Conservation (phyloP, 164 flowering plant genomes). For the Sextonia rubra region DNA sequence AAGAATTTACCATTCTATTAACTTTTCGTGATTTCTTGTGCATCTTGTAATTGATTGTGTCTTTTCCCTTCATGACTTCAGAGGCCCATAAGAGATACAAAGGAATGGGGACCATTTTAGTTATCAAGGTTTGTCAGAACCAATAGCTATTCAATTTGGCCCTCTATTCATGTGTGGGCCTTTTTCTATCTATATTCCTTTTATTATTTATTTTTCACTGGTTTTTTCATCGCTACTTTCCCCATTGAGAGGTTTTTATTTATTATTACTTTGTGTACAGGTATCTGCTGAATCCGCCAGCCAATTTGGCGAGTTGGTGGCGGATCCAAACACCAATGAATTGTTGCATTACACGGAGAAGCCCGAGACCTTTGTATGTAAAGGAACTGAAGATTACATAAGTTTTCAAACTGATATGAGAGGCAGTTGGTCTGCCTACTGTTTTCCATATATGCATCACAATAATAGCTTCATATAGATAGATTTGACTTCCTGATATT, state of each 20-base stretch:
- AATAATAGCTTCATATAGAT: conserved; percentile 2
- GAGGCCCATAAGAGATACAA: conserved; percentile 85
- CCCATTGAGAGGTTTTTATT: background rate
- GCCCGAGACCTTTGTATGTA: conserved; percentile 96
- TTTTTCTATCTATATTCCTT: background rate
- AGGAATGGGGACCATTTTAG: conserved; percentile 93
- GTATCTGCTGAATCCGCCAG: conserved; percentile 94
- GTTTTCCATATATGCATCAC: background rate
- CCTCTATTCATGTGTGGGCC: background rate
- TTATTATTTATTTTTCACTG: background rate
- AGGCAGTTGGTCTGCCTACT: background rate
- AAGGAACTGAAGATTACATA: background rate
- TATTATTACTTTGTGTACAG: conserved; percentile 27
- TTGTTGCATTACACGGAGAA: conserved; percentile 92
- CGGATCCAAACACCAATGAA: conserved; percentile 86
- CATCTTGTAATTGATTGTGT: background rate
- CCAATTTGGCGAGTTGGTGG: conserved; percentile 92
- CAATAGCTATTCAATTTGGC: background rate
- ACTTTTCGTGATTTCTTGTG: background rate
- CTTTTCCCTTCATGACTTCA: conserved; percentile 26
- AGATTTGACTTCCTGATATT: background rate
- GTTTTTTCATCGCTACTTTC: background rate
- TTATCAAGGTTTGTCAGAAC: conserved; percentile 64
- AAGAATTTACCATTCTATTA: background rate
- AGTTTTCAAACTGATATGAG: background rate